Evolutionary conservation across 306 rosid species (phyloP).

Genomic region (Aeschynomene evenia): DNA sequence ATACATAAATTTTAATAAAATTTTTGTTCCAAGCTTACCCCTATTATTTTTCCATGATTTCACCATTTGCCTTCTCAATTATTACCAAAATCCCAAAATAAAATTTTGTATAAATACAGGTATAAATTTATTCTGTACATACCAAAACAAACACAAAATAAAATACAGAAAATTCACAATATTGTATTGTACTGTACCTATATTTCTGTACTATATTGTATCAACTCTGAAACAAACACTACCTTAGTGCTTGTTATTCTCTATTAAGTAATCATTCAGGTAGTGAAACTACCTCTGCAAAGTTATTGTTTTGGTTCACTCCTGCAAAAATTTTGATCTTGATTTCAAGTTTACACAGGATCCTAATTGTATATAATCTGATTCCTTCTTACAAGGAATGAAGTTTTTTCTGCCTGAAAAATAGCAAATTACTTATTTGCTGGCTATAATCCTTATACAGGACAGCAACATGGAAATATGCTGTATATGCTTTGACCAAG

Average conservation of each 20-base stretch:
- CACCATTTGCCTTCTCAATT: no score
- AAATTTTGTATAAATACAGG: no score
- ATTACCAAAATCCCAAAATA: no score
- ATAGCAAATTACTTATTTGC: constrained; percentile 15
- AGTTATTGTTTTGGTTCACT: not conserved
- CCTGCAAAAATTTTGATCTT: not conserved
- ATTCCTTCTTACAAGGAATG: not conserved
- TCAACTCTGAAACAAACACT: no score
- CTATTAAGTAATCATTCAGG: not conserved
- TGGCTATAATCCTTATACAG: constrained; percentile 40
- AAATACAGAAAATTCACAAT: no score
- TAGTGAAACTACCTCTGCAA: not conserved
- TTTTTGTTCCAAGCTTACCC: no score
- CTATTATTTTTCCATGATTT: no score
- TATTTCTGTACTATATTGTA: no score
- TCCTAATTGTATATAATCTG: not conserved
- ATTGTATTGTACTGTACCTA: no score
- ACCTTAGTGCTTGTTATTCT: not conserved
- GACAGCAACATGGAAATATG: constrained; percentile 67
- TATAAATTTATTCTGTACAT: no score
- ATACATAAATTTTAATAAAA: no score
- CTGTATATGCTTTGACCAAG: constrained; percentile 90
- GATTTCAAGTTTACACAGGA: not conserved
- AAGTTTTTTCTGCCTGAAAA: not conserved
- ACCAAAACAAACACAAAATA: no score